Evolutionary conservation across 2,329 filamentous ascomycete species (phyloP), one percentile per base, ranked within the genome.

Genomic region (Colletotrichum shisoi): DNA sequence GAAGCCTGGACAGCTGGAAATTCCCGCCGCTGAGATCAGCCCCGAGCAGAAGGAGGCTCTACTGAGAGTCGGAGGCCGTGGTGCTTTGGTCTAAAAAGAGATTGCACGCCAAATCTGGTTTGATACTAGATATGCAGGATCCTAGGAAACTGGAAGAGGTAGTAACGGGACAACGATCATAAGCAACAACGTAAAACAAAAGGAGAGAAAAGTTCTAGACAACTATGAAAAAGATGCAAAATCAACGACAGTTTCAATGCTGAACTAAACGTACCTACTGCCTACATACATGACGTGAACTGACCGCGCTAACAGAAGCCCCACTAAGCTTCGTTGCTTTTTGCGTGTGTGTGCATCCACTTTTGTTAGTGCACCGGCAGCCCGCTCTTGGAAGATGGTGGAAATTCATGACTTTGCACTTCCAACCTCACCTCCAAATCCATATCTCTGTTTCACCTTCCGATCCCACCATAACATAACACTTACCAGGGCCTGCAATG

Each of bases 21-120:
- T 88, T 59, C 85, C 85, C 1, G 71, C 53, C 46, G 56, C 63
- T n/a, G 87, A 90, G 73, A 56, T 68, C 40, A 60, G 51, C 17
- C 44, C 52, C 5, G 62, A 66, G 45, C 45, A 64, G 57, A 40
- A 60, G 44, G 56, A 59, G 59, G 74, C 67, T 11, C 63, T 49
- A 6, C 34, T 65, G 17, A 62, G 61, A 37, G 57, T 52, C 13
- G 53, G 57, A 39, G 45, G 57, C 19, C 62, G 66, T 24, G 52
- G 67, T 21, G 53, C 46, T n/a, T 52, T 64, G 52, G 60, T 58
- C 19, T 58, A 44, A 57, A 44, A 57, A 34, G 44, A 7, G 5
- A 39, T 17, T 31, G 52, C 4, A 31, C n/a, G 21, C 13, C 3
- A 21, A 21, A 31, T 21, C 5, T 15, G 19, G 53, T 17, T 44